Evolutionary conservation across 345 rosid genomes (phyloP), one percentile per base, ranked within the genome.

Genomic region (Laguncularia racemosa): DNA sequence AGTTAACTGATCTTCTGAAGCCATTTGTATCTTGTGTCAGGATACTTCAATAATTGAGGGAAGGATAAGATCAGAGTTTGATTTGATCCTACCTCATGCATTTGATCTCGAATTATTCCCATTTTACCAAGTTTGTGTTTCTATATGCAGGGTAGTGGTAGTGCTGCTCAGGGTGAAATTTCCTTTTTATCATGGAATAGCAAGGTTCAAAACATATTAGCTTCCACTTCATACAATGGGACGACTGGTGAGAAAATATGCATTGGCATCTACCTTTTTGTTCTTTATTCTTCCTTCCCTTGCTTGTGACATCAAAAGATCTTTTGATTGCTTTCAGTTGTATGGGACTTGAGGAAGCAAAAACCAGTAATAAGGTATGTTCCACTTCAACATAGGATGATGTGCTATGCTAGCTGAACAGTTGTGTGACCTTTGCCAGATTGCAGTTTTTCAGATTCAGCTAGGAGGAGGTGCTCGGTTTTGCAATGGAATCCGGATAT

Each of bases 401-500:
- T 16, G 33, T 14, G 60, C 43, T 20, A 26, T 14, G 14, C 8
- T 55, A 26, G 1, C 40, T 38, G 16, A 52, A 72, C 61, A 15
- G 64, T 61, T 58, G 73, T 66, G n/a, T 44, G 20, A 10, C 43
- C 40, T 55, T 12, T 70, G 23, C 65, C 61, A 57, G 60, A 74
- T 58, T 60, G 70, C 87, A 95, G 99, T 70, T 82, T 93, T 73
- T 72, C 87, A 68, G 99, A 95, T 80, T 85, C 99, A 46, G 61
- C 77, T 75, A 78, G 96, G 71, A 84, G 96, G 64, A 82, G 96
- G 17, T 82, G 97, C 78, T 90, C 99, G 61, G 97, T 95, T 76
- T 79, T 95, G 76, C 99, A 95, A 70, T 95, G 99, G 99, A 84
- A 95, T 75, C 99, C 99, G 69, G 95, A 90, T 67, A 72, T 88